Conservation (phyloP, 148 eudicot genomes). For the Fagopyrum tataricum region DNA sequence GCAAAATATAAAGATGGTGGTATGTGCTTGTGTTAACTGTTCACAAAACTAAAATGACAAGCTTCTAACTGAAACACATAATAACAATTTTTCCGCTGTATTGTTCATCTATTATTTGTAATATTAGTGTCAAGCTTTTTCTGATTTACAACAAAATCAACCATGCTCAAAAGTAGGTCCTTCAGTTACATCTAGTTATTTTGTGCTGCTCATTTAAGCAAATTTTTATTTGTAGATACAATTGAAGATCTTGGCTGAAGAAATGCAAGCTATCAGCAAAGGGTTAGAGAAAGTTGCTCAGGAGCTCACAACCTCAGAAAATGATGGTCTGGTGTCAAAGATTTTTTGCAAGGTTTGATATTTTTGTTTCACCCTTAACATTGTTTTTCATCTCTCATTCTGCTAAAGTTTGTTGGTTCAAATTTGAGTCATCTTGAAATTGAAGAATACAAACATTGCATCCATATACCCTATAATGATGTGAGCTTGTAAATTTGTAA, state of each 20-base stretch:
- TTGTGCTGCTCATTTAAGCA: not conserved
- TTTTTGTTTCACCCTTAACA: not conserved
- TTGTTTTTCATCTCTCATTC: not conserved
- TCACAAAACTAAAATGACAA: not conserved
- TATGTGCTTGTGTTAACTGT: not conserved
- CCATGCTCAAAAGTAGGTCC: not conserved
- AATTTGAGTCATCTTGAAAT: not conserved
- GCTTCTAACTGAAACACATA: not conserved
- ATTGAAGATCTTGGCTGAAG: conserved; percentile 63
- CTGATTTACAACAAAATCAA: not conserved
- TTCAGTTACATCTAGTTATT: not conserved
- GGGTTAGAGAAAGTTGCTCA: conserved; percentile 68
- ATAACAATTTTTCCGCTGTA: not conserved
- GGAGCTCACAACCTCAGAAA: conserved; percentile 63
- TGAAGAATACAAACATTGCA: not conserved
- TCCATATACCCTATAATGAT: not conserved
- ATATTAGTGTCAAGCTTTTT: not conserved
- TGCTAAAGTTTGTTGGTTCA: not conserved
- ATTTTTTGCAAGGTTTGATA: conserved; percentile 46
- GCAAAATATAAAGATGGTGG: not conserved
- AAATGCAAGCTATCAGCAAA: conserved; percentile 71
- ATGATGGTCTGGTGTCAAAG: conserved; percentile 56
- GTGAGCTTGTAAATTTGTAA: not conserved
- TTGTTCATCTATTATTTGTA: not conserved
- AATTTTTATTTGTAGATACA: conserved; percentile 38